phyloP scores from a whole-genome alignment of 176 grass and related monocot species.

The Metroxylon sagu region DNA sequence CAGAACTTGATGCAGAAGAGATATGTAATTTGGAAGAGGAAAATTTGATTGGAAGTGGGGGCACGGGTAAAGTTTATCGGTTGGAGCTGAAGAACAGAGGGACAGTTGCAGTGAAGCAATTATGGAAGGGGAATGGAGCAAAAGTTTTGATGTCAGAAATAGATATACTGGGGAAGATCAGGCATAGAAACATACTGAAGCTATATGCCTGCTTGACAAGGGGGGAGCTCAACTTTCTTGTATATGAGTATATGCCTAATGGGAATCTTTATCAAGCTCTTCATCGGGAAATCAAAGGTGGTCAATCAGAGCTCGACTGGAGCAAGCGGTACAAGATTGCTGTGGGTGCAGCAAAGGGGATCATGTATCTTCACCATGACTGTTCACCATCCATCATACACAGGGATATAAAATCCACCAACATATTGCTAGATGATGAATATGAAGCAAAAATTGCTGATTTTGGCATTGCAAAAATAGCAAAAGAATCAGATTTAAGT shows the following conservation, averaged over 20 bases:
- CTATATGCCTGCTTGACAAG: conserved; percentile 81
- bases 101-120: conserved; percentile 65
- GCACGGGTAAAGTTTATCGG: conserved; percentile 72
- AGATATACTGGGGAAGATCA: conserved; percentile 50
- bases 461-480: conserved; percentile 73
- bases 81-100: conserved; percentile 41
- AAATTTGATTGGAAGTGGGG: conserved; percentile 59
- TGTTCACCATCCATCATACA: conserved; percentile 77
- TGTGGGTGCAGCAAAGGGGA: conserved; percentile 55
- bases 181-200: conserved; percentile 80
- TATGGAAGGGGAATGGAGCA: conserved; percentile 52
- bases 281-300: conserved; percentile 29
- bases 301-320: conserved; percentile 48
- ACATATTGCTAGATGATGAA: conserved; percentile 69
- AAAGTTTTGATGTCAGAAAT: conserved; percentile 69
- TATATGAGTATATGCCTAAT: conserved; percentile 84
- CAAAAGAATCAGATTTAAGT: conserved; percentile 29
- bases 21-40: conserved; percentile 53
- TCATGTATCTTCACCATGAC: conserved; percentile 93
- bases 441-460: conserved; percentile 82
- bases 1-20: conserved; percentile 62
- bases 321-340: conserved; percentile 45
- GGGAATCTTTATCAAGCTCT: conserved; percentile 76
- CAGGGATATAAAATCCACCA: conserved; percentile 79
- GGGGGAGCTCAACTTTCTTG: conserved; percentile 66